Conservation (phyloP, 1,284 basidiomycete genomes). For the Melampsora americana region DNA sequence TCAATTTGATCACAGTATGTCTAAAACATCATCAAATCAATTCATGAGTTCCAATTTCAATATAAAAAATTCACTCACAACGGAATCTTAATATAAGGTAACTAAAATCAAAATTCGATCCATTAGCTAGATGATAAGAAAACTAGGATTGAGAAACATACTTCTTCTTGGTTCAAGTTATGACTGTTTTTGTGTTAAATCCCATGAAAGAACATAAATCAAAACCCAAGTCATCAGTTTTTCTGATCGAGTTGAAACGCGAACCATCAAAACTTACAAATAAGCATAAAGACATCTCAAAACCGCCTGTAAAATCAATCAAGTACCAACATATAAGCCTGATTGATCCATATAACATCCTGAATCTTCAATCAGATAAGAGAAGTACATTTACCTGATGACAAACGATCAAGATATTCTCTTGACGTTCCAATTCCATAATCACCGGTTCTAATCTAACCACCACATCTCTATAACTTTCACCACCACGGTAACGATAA, state of each 20-base stretch:
- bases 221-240: neutral
- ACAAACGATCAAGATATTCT: constrained; percentile 93
- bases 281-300: constrained; percentile 69
- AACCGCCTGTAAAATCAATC: constrained; percentile 59
- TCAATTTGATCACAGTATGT: constrained; percentile 95
- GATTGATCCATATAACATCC: neutral
- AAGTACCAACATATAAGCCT: neutral
- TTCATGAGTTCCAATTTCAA: too few relatives aligned
- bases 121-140: neutral
- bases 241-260: neutral
- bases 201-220: neutral
- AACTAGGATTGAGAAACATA: constrained; percentile 2
- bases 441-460: constrained; percentile 94
- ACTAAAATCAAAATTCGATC: constrained; percentile 46
- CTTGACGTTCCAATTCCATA: constrained; percentile 96
- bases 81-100: constrained; percentile 86
- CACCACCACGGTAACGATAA: constrained; percentile 76
- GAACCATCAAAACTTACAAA: constrained; percentile 45
- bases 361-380: neutral
- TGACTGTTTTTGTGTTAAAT: constrained; percentile 56
- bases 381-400: constrained; percentile 64
- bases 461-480: constrained; percentile 88
- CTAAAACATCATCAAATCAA: neutral
- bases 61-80: constrained; percentile 36
- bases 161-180: constrained; percentile 80